Evolutionary conservation across 2,329 filamentous ascomycete genomes (phyloP).

Genomic region (Grosmannia huntii): DNA sequence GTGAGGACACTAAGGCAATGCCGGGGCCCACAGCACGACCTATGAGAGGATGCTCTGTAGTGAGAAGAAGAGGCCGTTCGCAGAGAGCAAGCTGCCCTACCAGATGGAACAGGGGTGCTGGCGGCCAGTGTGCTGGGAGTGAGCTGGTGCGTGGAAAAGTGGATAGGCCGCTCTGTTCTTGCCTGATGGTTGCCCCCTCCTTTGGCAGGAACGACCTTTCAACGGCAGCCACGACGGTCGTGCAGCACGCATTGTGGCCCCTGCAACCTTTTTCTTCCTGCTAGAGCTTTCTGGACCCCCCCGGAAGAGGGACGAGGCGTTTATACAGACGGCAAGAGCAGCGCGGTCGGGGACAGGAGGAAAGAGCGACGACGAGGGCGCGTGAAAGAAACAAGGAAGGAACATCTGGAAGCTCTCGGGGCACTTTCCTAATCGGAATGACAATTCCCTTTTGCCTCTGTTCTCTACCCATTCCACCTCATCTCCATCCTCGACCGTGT

Average conservation of each 20-base stretch:
- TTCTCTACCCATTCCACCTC: background rate
- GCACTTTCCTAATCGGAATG: too few species aligned
- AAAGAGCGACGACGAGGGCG: background rate
- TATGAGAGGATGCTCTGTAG: too few species aligned
- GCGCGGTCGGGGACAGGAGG: background rate
- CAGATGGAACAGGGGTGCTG: background rate
- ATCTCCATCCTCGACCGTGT: too few species aligned
- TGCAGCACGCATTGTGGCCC: slow-evolving; percentile 23
- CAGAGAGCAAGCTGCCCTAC: background rate
- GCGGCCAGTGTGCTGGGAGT: background rate
- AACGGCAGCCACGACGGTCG: slow-evolving; percentile 34
- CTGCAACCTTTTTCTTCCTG: background rate
- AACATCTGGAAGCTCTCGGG: too few species aligned
- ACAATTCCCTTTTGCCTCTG: too few species aligned
- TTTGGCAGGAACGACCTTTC: slow-evolving; percentile 21
- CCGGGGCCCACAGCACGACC: background rate
- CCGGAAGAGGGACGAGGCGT: background rate
- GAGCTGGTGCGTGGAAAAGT: background rate
- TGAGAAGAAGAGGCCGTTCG: too few species aligned
- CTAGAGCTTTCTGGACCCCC: background rate
- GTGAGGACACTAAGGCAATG: background rate
- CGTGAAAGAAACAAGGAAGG: too few species aligned
- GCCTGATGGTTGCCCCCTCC: slow-evolving; percentile 3
- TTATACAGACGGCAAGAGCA: background rate
- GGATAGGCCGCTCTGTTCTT: background rate